Base-by-base conservation (phyloP, 2,329 filamentous ascomycete genomes). In the Penicillium sp. region DNA sequence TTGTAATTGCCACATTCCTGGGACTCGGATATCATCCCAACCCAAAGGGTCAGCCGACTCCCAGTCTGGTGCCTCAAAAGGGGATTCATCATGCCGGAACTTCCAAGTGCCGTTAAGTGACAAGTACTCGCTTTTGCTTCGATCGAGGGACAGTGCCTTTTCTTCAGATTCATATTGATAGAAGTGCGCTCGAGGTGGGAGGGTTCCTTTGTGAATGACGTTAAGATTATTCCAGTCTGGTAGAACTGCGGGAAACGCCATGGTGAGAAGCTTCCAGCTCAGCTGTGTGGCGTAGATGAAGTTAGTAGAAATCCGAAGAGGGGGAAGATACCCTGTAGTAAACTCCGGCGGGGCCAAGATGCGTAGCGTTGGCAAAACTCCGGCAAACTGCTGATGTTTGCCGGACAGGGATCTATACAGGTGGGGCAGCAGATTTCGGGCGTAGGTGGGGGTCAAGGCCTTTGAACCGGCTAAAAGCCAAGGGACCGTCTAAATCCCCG, bases 1-100 rank as follows among this genome's bases (percentile, higher is more conserved):
- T 70, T 90, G 84, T 4, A 88, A 74, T 70, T 90, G 87, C 87
- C 87, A 90, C 65, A 86, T 83, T 3, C 84, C 84, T 0, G 87
- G 87, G 0, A 90, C 87, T 10, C 79, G 64, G 36, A 88, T 83
- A 13, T 61, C 54, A 29, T 50, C 31, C 48, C 48, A 50, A n/a
- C 21, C 55, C 34, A 52, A 39, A 4, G 38, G 36, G 11, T 59
- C 47, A 29, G 56, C 46, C 1, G 46, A 48, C 5, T 52, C 34
- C 59, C 59, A 62, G 14, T 47, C 21, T 2, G 59, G 61, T 18
- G 59, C 58, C 29, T 59, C 54, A 6, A 54, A 53, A n/a, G 53
- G 61, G 14, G 55, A 59, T 1, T 32, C 34, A 36, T 58, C 55
- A 27, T 58, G 48, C 7, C 48, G 43, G 22, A 62, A 62, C 27